Percentiles rank a stretch among this genome's conserved stretches.
phyloP scores from a whole-genome alignment of 2,329 filamentous ascomycete species.

The Sporothrix brunneoviolacea region DNA sequence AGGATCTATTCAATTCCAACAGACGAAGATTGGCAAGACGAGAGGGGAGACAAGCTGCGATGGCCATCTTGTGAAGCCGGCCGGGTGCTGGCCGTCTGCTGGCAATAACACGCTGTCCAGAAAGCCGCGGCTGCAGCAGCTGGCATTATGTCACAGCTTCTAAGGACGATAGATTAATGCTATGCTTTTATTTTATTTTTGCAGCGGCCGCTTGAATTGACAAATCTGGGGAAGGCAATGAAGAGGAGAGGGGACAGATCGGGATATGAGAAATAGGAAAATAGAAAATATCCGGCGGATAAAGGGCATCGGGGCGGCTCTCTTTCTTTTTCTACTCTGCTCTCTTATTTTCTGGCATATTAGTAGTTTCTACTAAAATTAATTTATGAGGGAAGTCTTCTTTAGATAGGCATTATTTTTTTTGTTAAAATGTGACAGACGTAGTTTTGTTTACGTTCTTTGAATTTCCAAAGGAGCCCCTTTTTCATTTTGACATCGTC shows the following conservation, averaged over 20 bases:
- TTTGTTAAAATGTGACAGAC: too few species aligned
- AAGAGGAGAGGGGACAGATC: not conserved
- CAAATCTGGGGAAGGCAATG: not conserved
- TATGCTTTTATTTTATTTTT: not conserved
- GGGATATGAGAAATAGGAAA: not conserved
- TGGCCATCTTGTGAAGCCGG: not conserved
- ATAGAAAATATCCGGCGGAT: constrained; percentile 8
- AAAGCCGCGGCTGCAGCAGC: not conserved
- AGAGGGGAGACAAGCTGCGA: not conserved
- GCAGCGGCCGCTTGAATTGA: too few species aligned
- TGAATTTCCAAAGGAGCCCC: too few species aligned
- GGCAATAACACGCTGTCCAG: constrained; percentile 17
- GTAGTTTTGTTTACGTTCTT: too few species aligned
- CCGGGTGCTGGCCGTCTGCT: too few species aligned
- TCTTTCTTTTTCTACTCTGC: too few species aligned
- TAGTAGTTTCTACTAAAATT: too few species aligned
- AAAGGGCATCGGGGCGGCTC: too few species aligned
- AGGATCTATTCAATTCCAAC: not conserved
- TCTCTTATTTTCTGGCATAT: too few species aligned
- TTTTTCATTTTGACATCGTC: too few species aligned
- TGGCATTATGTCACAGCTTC: constrained; percentile 2
- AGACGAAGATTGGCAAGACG: not conserved
- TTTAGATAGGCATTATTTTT: too few species aligned
- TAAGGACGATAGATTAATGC: not conserved
- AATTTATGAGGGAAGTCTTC: too few species aligned